Conservation (phyloP, 2,329 filamentous ascomycete genomes). For the Coniochaeta sp. region DNA sequence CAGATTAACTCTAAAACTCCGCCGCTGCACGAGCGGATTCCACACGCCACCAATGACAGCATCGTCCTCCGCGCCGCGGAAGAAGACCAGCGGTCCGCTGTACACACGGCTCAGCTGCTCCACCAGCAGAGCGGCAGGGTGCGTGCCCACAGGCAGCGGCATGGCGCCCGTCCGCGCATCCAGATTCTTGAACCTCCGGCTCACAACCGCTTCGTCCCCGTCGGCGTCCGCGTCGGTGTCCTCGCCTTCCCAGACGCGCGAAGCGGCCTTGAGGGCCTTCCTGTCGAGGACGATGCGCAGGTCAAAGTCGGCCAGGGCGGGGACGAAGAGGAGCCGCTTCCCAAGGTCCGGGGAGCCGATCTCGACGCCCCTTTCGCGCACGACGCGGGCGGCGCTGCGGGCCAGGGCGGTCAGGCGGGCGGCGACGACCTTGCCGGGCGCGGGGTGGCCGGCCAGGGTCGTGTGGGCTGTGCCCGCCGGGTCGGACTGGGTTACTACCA, state of each 20-base stretch:
- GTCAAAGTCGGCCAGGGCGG: slow-evolving; percentile 71
- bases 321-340: slow-evolving; percentile 59
- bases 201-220: background rate
- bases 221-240: slow-evolving; percentile 25
- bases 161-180: slow-evolving; percentile 44
- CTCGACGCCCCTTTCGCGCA: slow-evolving; percentile 42
- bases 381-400: slow-evolving; percentile 60
- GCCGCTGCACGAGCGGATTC: slow-evolving; percentile 44
- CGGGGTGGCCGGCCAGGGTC: slow-evolving; percentile 40
- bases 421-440: slow-evolving; percentile 74
- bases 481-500: slow-evolving; percentile 75
- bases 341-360: slow-evolving; percentile 42
- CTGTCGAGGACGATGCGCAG: slow-evolving; percentile 68
- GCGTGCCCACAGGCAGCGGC: slow-evolving; percentile 42
- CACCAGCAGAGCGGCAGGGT: slow-evolving; percentile 57
- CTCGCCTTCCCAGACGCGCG: slow-evolving; percentile 21
- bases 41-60: slow-evolving; percentile 49
- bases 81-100: slow-evolving; percentile 67
- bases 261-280: slow-evolving; percentile 34
- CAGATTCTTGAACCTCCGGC: slow-evolving; percentile 67
- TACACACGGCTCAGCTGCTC: slow-evolving; percentile 62
- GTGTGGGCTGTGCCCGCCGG: slow-evolving; percentile 75
- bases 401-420: slow-evolving; percentile 76
- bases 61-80: slow-evolving; percentile 57
- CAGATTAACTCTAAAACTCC: slow-evolving; percentile 64